Conservation (phyloP, 768 basidiomycete genomes). For the Boletus fagicola region DNA sequence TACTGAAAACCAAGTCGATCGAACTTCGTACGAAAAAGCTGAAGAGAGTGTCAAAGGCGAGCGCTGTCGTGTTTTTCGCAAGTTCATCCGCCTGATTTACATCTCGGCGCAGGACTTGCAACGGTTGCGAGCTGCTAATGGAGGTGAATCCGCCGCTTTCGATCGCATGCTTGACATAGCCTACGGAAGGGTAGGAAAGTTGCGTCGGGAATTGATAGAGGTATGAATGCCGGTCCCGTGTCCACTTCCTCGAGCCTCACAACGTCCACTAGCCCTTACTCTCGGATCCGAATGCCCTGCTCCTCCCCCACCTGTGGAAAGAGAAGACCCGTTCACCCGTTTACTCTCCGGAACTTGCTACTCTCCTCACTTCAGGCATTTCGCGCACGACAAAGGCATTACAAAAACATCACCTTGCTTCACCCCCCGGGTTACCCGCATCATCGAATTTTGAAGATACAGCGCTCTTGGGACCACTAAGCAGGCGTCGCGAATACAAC, state of each 20-base stretch:
- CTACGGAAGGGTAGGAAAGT: constrained; percentile 72
- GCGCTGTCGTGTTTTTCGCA: not conserved
- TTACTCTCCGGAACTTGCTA: constrained; percentile 59
- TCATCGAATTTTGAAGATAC: constrained; percentile 60
- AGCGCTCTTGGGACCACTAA: constrained; percentile 58
- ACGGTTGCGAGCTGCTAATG: constrained; percentile 54
- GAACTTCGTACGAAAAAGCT: constrained; percentile 40
- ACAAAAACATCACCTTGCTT: constrained; percentile 36
- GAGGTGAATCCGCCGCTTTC: constrained; percentile 49
- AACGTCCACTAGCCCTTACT: constrained; percentile 49
- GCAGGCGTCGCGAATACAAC: constrained; percentile 74
- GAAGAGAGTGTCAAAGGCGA: constrained; percentile 52
- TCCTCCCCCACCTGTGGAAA: constrained; percentile 42
- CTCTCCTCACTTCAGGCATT: constrained; percentile 55
- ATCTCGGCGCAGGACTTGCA: constrained; percentile 45
- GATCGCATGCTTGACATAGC: constrained; percentile 61
- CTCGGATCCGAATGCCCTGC: constrained; percentile 41
- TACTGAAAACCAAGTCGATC: constrained; percentile 36
- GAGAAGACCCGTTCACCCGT: constrained; percentile 60
- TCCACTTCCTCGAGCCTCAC: constrained; percentile 8
- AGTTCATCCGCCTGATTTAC: not conserved
- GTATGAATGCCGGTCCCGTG: constrained; percentile 34
- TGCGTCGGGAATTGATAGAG: constrained; percentile 66
- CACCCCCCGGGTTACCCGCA: constrained; percentile 56
- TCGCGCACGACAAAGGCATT: constrained; percentile 50